Conservation (phyloP, 2,329 filamentous ascomycete species). For the Aspergillus sclerotialis region DNA sequence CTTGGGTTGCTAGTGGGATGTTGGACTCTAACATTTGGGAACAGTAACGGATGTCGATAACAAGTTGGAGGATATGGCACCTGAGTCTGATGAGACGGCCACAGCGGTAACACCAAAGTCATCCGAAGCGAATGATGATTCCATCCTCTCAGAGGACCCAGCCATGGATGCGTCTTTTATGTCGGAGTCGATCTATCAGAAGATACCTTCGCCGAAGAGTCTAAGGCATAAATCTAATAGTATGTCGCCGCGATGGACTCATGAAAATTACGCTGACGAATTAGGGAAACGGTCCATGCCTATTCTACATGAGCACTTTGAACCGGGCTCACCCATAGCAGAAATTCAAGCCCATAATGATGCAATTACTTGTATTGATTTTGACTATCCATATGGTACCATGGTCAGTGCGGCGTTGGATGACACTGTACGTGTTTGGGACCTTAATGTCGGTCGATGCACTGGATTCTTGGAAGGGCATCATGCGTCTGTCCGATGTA, state of each 20-base stretch:
- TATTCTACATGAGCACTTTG: constrained; percentile 89
- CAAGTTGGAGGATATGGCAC: constrained; percentile 56
- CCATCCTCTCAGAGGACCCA: constrained; percentile 49
- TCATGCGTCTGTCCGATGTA: constrained; percentile 81
- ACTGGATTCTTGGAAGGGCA: constrained; percentile 90
- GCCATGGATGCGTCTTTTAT: constrained; percentile 65
- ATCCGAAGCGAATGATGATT: constrained; percentile 35
- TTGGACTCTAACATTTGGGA: constrained; percentile 4
- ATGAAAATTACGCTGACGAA: constrained; percentile 27
- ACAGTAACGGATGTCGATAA: constrained; percentile 53
- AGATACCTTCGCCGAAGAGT: constrained; percentile 61
- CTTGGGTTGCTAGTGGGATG: background rate
- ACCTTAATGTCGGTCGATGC: constrained; percentile 86
- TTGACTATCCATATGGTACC: constrained; percentile 94
- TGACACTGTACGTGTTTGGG: constrained; percentile 93
- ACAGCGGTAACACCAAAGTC: constrained; percentile 28
- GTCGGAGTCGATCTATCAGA: constrained; percentile 96
- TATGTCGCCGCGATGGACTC: constrained; percentile 13
- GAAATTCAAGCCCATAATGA: constrained; percentile 87
- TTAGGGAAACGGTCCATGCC: constrained; percentile 69
- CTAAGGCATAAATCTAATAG: constrained; percentile 41
- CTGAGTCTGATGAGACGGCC: constrained; percentile 34
- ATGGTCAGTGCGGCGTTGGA: constrained; percentile 89
- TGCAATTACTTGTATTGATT: constrained; percentile 82
- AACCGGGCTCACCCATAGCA: constrained; percentile 79